Evolutionary conservation across 352 stramenopile genomes (phyloP), one percentile per base, ranked within the genome.

Genomic region (Phytophthora chlamydospora): DNA sequence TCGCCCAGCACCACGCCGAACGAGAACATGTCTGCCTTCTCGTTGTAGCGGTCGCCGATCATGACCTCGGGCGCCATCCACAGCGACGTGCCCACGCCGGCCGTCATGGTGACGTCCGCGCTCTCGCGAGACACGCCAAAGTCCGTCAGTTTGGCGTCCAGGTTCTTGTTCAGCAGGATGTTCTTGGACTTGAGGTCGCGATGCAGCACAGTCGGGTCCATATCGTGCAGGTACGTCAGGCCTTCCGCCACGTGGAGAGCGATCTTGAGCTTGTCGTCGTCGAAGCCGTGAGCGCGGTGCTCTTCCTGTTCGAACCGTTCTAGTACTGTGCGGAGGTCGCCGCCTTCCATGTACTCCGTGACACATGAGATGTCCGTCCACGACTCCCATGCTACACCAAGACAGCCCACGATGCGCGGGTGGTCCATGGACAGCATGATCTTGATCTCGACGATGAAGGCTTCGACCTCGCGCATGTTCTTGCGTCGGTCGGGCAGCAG

Each of bases 61-160:
- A 83, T 77, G 13, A 80, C 73, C 21, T 83, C 71, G 0, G 74
- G 71, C 7, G 74, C 71, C 70, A 78, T 78, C 62, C 70, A 78
- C 43, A 68, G 62, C 35, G 74, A 73, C 34, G 71, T 80, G 5
- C 74, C 74, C 10, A 83, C 69, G 13, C 73, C 74, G 4, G 68
- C 68, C 12, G 71, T 83, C 71, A 83, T 79, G 4, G 74, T 83
- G 24, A 73, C 50, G 40, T 73, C 64, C 10, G 62, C 48, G 19
- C 57, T 76, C 48, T 78, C 74, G 5, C 75, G 68, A 21, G 68
- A 80, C 12, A 75, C 69, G 19, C 75, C 75, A 62, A 84, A 84
- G 62, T 84, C 75, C 38, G 68, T 76, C 53, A 76, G 36, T 33
- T 73, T 76, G 27, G 68, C 64, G 32, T 79, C 52, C 47, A 67